phyloP scores from a whole-genome alignment of 371 early-diverging fungal genomes.

The Apophysomyces variabilis region DNA sequence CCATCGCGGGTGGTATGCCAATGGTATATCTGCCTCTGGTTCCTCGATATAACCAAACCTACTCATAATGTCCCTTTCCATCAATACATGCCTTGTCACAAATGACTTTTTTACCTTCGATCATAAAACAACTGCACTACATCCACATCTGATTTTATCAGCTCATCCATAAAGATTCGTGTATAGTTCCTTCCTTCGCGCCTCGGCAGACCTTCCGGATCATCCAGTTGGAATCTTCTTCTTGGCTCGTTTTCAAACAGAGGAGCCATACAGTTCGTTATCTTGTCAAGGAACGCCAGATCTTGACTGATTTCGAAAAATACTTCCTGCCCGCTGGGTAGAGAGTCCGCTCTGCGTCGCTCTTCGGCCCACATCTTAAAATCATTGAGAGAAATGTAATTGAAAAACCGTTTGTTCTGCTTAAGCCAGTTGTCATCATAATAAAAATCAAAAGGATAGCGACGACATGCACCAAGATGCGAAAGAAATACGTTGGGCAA shows the following conservation, averaged over 20 bases:
- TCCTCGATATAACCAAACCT: conserved; percentile 46
- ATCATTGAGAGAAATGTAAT: conserved; percentile 35
- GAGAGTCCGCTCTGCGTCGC: conserved; percentile 12
- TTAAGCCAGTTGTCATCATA: conserved; percentile 33
- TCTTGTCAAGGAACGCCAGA: neutral
- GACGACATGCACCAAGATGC: conserved; percentile 34
- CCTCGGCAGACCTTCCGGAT: conserved; percentile 24
- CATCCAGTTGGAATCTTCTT: conserved; percentile 22
- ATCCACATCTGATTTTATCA: conserved; percentile 23
- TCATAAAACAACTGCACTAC: conserved; percentile 49
- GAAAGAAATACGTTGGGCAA: conserved; percentile 40
- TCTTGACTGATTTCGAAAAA: conserved; percentile 1
- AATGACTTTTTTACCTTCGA: conserved; percentile 23
- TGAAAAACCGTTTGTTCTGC: conserved; percentile 22
- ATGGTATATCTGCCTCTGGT: conserved; percentile 30
- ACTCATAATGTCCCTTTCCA: neutral
- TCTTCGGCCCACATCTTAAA: conserved; percentile 35
- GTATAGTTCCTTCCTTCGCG: conserved; percentile 35
- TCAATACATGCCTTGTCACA: neutral
- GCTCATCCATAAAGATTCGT: conserved; percentile 26
- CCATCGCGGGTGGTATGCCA: conserved; percentile 41
- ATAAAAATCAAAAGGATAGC: conserved; percentile 33
- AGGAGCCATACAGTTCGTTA: conserved; percentile 27
- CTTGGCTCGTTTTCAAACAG: conserved; percentile 20
- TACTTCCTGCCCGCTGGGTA: conserved; percentile 15